Conservation (phyloP, 2,329 filamentous ascomycete species). For the Penicillium sp. region DNA sequence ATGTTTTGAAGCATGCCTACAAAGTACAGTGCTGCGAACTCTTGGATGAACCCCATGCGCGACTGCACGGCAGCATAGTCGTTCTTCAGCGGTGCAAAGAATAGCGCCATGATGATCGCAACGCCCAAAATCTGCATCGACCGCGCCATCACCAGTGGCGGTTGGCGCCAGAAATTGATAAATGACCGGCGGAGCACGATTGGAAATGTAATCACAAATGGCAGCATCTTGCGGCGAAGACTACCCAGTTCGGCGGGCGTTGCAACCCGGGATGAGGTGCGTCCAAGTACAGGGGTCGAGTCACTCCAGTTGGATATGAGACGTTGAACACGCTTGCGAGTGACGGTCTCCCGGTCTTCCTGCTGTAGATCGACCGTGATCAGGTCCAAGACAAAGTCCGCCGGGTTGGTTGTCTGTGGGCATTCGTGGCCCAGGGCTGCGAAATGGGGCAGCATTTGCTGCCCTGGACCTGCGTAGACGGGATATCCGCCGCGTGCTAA, state of each 20-base stretch:
- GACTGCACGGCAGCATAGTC: conserved; percentile 69
- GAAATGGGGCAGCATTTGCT: conserved; percentile 64
- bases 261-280: conserved; percentile 47
- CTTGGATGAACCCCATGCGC: conserved; percentile 67
- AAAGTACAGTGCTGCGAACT: conserved; percentile 56
- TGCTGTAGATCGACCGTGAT: conserved; percentile 72
- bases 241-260: conserved; percentile 69
- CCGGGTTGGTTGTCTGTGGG: conserved; percentile 66
- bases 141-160: conserved; percentile 59
- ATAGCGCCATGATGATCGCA: conserved; percentile 59
- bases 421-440: conserved; percentile 57
- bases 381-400: conserved; percentile 71
- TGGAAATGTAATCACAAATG: conserved; percentile 60
- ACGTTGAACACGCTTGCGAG: conserved; percentile 56
- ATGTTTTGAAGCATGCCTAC: conserved; percentile 75
- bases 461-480: conserved; percentile 62
- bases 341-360: conserved; percentile 57
- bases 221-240: conserved; percentile 59
- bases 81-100: conserved; percentile 66
- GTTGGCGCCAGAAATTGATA: conserved; percentile 66
- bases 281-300: conserved; percentile 17
- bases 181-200: conserved; percentile 62
- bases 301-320: conserved; percentile 58
- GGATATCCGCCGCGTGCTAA: conserved; percentile 65
- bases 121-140: conserved; percentile 64